phyloP scores from a whole-genome alignment of 2,329 filamentous ascomycete genomes.

The Neopestalotiopsis clavispora region DNA sequence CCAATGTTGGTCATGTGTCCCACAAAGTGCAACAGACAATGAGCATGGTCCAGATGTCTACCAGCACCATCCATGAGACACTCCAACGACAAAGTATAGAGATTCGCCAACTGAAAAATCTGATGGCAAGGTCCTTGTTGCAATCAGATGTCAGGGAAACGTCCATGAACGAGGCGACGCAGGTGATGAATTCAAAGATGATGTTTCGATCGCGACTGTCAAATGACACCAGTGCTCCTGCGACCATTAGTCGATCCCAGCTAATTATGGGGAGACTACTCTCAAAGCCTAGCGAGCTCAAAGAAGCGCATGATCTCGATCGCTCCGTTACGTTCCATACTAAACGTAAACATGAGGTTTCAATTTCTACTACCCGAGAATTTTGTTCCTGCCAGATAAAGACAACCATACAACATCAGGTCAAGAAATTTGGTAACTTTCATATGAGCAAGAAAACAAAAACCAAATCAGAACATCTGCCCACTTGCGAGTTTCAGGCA shows the following conservation, averaged over 20 bases:
- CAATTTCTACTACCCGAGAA: not conserved
- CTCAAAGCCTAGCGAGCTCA: slow-evolving; percentile 2
- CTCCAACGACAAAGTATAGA: not conserved
- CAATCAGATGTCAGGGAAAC: not conserved
- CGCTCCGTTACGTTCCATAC: not conserved
- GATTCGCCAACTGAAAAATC: not conserved
- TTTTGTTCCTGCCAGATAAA: not conserved
- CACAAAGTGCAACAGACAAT: not conserved
- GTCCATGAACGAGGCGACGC: too few relatives aligned
- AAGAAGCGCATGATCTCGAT: not conserved
- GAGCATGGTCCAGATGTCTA: not conserved
- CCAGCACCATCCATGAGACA: not conserved
- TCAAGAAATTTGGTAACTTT: not conserved
- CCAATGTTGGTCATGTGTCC: not conserved
- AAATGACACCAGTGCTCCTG: too few relatives aligned
- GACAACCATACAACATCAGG: not conserved
- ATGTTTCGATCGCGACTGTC: not conserved
- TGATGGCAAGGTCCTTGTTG: not conserved
- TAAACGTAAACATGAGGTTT: not conserved
- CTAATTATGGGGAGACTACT: not conserved
- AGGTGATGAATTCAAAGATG: too few relatives aligned
- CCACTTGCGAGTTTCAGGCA: not conserved
- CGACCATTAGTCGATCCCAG: not conserved
- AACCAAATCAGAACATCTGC: not conserved
- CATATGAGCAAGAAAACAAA: not conserved